A percentile compares a stretch with the other conserved stretches of the same genome.
phyloP scores from a whole-genome alignment of 345 rosid species.

The Corchorus olitorius region DNA sequence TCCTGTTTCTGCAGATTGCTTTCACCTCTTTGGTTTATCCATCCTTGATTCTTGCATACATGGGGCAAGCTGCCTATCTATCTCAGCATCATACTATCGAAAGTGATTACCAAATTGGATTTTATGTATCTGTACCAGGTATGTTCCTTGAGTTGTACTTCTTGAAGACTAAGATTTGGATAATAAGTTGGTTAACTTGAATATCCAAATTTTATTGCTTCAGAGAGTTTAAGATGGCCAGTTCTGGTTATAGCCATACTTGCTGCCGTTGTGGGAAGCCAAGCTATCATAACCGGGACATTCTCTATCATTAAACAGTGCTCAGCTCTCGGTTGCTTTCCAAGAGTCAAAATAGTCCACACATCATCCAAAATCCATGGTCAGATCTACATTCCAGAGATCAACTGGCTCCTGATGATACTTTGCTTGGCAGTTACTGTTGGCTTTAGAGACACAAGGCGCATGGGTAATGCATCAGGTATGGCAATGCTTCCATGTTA shows the following conservation, averaged over 20 bases:
- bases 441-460: slow-evolving; percentile 89
- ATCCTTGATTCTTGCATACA: slow-evolving; percentile 89
- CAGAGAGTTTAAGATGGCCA: slow-evolving; percentile 93
- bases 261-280: slow-evolving; percentile 98
- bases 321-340: slow-evolving; percentile 91
- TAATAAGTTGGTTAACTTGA: slow-evolving; percentile 10
- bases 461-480: slow-evolving; percentile 95
- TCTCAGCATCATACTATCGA: slow-evolving; percentile 71
- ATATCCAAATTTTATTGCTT: slow-evolving; percentile 19
- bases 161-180: neutral
- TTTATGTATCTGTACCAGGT: slow-evolving; percentile 97
- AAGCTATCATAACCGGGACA: slow-evolving; percentile 96
- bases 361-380: slow-evolving; percentile 96
- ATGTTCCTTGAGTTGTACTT: slow-evolving; percentile 24
- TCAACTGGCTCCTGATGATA: slow-evolving; percentile 96
- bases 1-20: slow-evolving; percentile 67
- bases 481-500: neutral
- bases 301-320: slow-evolving; percentile 98
- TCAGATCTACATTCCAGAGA: slow-evolving; percentile 95
- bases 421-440: slow-evolving; percentile 91
- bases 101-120: slow-evolving; percentile 73
- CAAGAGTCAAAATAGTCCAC: slow-evolving; percentile 87
- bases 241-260: slow-evolving; percentile 90
- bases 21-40: slow-evolving; percentile 92
- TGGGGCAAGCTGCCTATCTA: slow-evolving; percentile 99